Base-by-base conservation (phyloP, 805 yeast genomes). In the Monosporozyma siamensis region DNA sequence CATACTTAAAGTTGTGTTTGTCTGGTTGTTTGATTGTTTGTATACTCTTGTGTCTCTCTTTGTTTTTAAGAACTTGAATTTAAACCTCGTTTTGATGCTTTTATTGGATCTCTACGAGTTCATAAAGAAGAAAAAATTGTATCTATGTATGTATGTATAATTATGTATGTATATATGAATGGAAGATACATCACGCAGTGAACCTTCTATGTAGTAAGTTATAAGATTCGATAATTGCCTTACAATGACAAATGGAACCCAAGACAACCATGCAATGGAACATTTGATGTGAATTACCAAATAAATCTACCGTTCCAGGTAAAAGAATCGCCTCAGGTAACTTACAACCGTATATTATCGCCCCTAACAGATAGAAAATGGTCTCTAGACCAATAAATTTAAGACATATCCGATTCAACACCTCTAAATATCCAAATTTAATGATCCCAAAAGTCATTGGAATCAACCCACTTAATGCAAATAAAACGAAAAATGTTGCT, bases 221-320 rank as follows among this genome's bases (percentile, higher is more conserved):
- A 54, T 82, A 82, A 15, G 87, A 72, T 6, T 72, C 74, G 10
- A 75, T 59, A 23, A 87, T 69, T 0, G 83, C 94, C 48, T 60
- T 69, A 62, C 82, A 77, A 62, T 88, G 96, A 47, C 80, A 81
- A 43, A 67, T 66, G 0, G 95, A 84, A 14, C 92, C 95, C 4
- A 78, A 48, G 0, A 85, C 88, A 9, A 86, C 95, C 54, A 82
- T 62, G 4, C 82, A 63, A 56, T 86, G 95, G 60, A 87, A 86
- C 4, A 86, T 72, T 57, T 87, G 95, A 58, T 87, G 96, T 7
- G 92, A 81, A 50, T 80, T 80, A 7, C 95, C 95, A 50, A 75
- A 66, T 11, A 75, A 50, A 52, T 86, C 95, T 51, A 75, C 82
- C 26, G 41, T 58, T 0, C 88, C 88, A 1, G 87, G 86, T 6